Evolutionary conservation across 106 monocot genomes (phyloP), one percentile per base, ranked within the genome.

Genomic region (Narthecium ossifragum): DNA sequence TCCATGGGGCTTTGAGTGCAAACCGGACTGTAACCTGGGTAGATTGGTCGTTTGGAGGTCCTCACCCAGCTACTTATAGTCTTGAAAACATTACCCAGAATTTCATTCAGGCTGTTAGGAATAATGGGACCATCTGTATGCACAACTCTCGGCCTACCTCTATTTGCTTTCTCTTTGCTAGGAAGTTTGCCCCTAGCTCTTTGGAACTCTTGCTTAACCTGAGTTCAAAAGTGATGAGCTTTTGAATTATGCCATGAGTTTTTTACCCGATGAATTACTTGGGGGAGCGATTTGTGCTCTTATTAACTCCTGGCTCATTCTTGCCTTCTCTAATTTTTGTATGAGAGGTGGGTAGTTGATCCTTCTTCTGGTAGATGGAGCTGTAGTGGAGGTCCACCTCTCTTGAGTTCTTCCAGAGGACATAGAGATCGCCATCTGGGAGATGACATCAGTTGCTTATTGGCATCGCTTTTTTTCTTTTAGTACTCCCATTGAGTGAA

Each of bases 1-100:
- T 71, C 47, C 55, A 63, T 30, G 55, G 56, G 1, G 0, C 33
- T 8, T 30, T 34, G 56, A 71, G 34, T 36, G 62, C 71, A 20
- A 71, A 71, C 20, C 54, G 71, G 34, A 71, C 33, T 11, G 26
- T 71, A 2, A 71, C 71, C 26, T 71, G 71, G 71, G 71, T 71
- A 3, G 55, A 71, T 23, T 71, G 71, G 71, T 71, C 71, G 0
- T 53, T 54, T 6, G 63, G 46, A 46, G 71, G 71, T 1, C 63
- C 71, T 10, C 71, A 71, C 33, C 71, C 71, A 8, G 71, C 71
- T 13, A 63, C 33, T 17, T 71, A 71, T 37, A 55, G 63, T 24
- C 32, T 22, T 31, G 46, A 46, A 54, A 63, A 54, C 20, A 37
- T 71, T 18, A 63, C 71, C 10, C 45, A 30, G 9, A 54, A 37